phyloP scores from a whole-genome alignment of 2,329 filamentous ascomycete species.

The Aphanoascus verrucosus region DNA sequence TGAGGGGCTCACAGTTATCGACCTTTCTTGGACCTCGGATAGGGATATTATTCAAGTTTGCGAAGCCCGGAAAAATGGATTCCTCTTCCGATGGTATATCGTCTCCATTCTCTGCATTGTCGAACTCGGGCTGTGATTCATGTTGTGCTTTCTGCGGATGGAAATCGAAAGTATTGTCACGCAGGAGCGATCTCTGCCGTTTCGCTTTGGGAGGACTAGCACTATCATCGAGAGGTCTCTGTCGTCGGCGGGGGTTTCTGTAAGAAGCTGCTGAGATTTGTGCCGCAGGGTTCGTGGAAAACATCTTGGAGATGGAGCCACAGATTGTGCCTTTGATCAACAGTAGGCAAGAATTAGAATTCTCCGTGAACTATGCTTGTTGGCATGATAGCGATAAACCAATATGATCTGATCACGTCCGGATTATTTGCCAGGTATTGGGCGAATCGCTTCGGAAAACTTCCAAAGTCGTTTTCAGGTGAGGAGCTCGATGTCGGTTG shows the following conservation, averaged over 20 bases:
- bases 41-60: constrained; percentile 23
- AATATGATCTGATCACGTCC: too few species aligned
- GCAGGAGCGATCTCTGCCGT: constrained; percentile 32
- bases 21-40: constrained; percentile 30
- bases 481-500: too few species aligned
- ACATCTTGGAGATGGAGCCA: constrained; percentile 23
- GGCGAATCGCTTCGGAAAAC: too few species aligned
- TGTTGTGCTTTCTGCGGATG: neutral
- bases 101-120: neutral
- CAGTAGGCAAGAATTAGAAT: too few species aligned
- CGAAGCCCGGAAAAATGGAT: neutral
- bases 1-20: constrained; percentile 25
- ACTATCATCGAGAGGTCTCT: constrained; percentile 37
- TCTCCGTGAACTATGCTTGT: too few species aligned
- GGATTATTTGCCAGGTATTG: too few species aligned
- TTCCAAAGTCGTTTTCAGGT: too few species aligned
- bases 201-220: constrained; percentile 38
- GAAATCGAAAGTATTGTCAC: neutral
- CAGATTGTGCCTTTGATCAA: too few species aligned
- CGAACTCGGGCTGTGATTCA: neutral
- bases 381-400: too few species aligned
- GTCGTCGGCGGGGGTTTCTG: constrained; percentile 29
- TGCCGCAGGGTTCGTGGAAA: constrained; percentile 26
- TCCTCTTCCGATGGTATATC: neutral
- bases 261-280: constrained; percentile 11